Evolutionary conservation across 805 yeast genomes (phyloP), one percentile per base, ranked within the genome.

Genomic region (Candida pini): DNA sequence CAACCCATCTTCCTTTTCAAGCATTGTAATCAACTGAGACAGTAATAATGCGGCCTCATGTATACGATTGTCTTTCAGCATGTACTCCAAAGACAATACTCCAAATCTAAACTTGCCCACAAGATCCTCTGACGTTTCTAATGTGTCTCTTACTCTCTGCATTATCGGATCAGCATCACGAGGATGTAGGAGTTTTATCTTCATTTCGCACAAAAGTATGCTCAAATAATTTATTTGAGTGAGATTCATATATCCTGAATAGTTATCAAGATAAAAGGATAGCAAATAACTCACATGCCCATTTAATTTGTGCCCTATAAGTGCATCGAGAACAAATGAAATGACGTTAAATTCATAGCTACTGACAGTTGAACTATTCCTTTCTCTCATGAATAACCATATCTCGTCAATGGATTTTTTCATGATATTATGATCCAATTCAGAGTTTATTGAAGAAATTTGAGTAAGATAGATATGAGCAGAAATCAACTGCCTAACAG

Each of bases 321-420:
- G 46, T 26, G 47, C 54, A 5, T 39, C 36, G 3, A 55, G 21
- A 0, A 58, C 30, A 15, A 42, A 39, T 12, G 34, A 29, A 15
- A 64, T 30, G 12, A 69, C 53, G 4, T 53, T 53, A 17, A 43
- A 31, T 35, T 68, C 73, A 39, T 53, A 53, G 0, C 36, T 30
- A 6, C 45, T 31, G 15, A 56, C 35, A 7, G 17, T 10, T 13
- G 29, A 27, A 15, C 27, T 20, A 13, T n/a, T 14, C 13, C 6
- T 15, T 2, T 18, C 12, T 6, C 27, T 21, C 6, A 32, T 31
- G 49, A 49, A 47, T 3, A 26, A 15, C 4, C 30, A 13, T 6
- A 38, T 19, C 4, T 33, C 37, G 6, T 34, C 34, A 16, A 40
- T 29, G 1, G 48, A 35, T 10, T 41, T 38, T 26, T 29, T 23